phyloP scores from a whole-genome alignment of 352 stramenopile species.

The Stramenopiles sp. region DNA sequence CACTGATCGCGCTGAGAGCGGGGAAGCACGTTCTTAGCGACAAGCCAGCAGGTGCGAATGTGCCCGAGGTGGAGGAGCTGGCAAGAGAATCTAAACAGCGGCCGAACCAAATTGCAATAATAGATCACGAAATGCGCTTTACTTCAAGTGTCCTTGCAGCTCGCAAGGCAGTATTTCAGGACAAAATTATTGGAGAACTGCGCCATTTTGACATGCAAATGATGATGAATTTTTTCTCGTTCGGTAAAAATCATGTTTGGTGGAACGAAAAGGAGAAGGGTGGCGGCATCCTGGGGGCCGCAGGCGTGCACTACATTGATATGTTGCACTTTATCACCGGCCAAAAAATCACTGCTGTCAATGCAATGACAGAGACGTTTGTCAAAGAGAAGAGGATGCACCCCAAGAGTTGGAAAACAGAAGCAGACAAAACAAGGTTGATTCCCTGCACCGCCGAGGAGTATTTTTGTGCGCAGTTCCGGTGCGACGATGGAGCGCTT shows the following conservation, averaged over 20 bases:
- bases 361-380: slow-evolving; percentile 3
- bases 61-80: not conserved
- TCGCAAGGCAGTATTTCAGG: not conserved
- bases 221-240: not conserved
- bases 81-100: not conserved
- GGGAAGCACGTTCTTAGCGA: not conserved
- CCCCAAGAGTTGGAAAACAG: not conserved
- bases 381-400: slow-evolving; percentile 1
- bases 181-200: not conserved
- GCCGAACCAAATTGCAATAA: not conserved
- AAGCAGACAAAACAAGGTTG: not conserved
- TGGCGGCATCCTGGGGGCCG: not conserved
- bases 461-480: not conserved
- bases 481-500: not conserved
- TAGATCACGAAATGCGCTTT: not conserved
- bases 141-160: not conserved
- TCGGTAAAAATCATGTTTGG: not conserved
- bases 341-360: not conserved
- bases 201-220: not conserved
- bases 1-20: not conserved
- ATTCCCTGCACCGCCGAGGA: not conserved
- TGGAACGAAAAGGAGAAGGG: slow-evolving; percentile 3
- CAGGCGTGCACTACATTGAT: not conserved
- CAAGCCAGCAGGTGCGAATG: not conserved
- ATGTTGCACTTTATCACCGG: not conserved